phyloP scores from a whole-genome alignment of 768 basidiomycete species.

The Leucosporidium scottii region DNA sequence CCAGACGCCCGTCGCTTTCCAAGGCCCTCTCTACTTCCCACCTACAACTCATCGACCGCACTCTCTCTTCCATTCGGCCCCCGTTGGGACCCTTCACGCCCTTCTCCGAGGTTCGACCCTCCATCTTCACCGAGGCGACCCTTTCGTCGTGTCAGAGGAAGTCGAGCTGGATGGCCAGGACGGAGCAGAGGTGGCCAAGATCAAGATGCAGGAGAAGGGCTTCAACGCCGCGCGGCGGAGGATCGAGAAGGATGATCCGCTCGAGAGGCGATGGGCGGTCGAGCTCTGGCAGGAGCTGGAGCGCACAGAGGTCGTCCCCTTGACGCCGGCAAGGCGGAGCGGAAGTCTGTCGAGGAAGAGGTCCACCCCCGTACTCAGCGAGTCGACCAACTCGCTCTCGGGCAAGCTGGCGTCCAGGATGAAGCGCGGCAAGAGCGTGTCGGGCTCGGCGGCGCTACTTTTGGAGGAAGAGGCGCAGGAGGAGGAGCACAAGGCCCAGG shows the following conservation, averaged over 20 bases:
- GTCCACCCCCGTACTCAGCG: not conserved
- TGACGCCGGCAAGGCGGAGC: not conserved
- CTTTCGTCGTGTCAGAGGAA: not conserved
- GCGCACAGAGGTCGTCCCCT: not conserved
- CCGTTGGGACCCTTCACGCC: not conserved
- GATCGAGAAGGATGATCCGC: not conserved
- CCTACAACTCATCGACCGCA: not conserved
- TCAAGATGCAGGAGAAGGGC: not conserved
- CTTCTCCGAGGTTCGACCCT: not conserved
- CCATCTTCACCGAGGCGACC: not conserved
- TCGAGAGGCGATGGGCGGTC: not conserved
- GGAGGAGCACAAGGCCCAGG: not conserved
- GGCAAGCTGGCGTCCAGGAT: not conserved
- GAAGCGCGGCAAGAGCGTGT: not conserved
- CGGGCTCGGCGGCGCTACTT: not conserved
- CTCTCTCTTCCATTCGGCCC: not conserved
- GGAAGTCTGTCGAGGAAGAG: not conserved
- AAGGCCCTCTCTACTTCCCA: not conserved
- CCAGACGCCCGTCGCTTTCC: not conserved
- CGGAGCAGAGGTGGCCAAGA: not conserved
- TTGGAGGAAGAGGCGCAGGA: not conserved
- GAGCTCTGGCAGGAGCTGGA: not conserved
- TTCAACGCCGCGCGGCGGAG: not conserved
- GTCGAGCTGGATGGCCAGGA: not conserved
- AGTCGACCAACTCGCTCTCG: not conserved